These are phyloP conservation scores for Solioccasus polychromus DNA, from an alignment of 768 basidiomycete genomes.

Conservation along the genomic window DNA sequence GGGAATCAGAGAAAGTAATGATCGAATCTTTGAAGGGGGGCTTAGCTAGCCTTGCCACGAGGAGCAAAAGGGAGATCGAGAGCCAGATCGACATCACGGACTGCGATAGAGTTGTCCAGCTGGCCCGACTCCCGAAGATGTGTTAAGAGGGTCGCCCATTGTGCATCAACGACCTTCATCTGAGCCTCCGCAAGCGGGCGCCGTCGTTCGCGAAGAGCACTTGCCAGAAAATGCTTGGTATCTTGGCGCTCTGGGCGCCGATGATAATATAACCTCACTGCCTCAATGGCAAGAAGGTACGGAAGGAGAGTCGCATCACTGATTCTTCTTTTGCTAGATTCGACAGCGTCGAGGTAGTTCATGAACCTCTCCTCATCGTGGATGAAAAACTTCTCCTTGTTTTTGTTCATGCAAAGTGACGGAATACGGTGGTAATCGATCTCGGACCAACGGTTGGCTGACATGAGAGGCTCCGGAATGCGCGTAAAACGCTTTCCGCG, in stretches of 20 bases:
- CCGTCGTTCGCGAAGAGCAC: constrained; percentile 26
- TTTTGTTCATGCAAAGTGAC: constrained; percentile 59
- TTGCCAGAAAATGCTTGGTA: not conserved
- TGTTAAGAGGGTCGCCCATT: constrained; percentile 62
- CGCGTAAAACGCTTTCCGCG: constrained; percentile 46
- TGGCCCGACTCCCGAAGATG: constrained; percentile 50
- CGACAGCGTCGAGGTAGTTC: constrained; percentile 54
- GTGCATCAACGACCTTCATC: constrained; percentile 52
- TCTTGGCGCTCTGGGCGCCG: not conserved
- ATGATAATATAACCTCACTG: constrained; percentile 8
- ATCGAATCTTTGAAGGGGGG: constrained; percentile 65
- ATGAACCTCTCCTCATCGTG: constrained; percentile 62
- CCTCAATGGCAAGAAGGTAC: constrained; percentile 53
- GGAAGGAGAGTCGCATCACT: constrained; percentile 69
- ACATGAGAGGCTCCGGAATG: constrained; percentile 64
- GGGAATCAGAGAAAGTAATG: constrained; percentile 62
- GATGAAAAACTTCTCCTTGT: constrained; percentile 50
- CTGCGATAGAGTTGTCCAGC: constrained; percentile 60
- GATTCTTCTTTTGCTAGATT: constrained; percentile 51
- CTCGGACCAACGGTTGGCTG: constrained; percentile 52
- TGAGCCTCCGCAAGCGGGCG: constrained; percentile 34
- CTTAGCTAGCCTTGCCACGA: constrained; percentile 58
- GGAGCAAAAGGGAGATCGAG: constrained; percentile 61
- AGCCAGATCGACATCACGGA: constrained; percentile 75
- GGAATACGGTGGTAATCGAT: constrained; percentile 59